Base-by-base conservation (phyloP, 148 eudicot genomes). In the Diospyros kaki region DNA sequence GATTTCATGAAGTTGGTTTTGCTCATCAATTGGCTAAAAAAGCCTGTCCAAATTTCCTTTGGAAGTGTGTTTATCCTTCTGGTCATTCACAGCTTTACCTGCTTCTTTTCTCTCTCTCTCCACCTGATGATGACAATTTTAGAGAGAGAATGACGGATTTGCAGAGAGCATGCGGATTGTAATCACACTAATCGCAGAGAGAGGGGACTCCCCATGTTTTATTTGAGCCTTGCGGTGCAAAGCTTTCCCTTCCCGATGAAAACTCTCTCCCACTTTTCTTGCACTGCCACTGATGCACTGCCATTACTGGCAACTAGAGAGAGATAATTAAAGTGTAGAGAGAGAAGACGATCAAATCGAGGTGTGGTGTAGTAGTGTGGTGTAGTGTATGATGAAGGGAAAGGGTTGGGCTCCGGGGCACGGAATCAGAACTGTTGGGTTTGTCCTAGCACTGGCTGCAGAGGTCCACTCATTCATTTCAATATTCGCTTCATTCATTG, bases 221-320 rank as follows among this genome's bases (percentile, higher is more conserved):
- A 38, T 13, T 62, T 5, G 45, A 6, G 71, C 51, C 51, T 80
- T 70, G 76, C 45, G 71, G 70, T 12, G 72, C 75, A 80, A 78
- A 77, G 68, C 53, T 76, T 88, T 83, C 83, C 85, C 83, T 88
- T 86, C 92, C 92, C 89, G 64, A 86, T 84, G 88, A 84, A 84
- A 88, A 81, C 82, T 78, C 86, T 81, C 78, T 39, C 83, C 71
- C 75, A 58, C 82, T 75, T 83, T 75, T 82, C 83, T 76, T 77
- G 69, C 87, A 82, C 84, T 84, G 83, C 81, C 84, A 84, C 85
- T 84, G 84, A 68, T 69, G 71, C 83, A 81, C 89, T 86, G 89
- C 80, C 78, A 77, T 77, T 72, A 77, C 83, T 79, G 85, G 76
- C 82, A 83, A 78, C 38, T 46, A 72, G 64, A 72, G 76, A 63